Evolutionary conservation across 176 grass and related monocot species (phyloP), one percentile per base, ranked within the genome.

Genomic region (Paspalum vaginatum): DNA sequence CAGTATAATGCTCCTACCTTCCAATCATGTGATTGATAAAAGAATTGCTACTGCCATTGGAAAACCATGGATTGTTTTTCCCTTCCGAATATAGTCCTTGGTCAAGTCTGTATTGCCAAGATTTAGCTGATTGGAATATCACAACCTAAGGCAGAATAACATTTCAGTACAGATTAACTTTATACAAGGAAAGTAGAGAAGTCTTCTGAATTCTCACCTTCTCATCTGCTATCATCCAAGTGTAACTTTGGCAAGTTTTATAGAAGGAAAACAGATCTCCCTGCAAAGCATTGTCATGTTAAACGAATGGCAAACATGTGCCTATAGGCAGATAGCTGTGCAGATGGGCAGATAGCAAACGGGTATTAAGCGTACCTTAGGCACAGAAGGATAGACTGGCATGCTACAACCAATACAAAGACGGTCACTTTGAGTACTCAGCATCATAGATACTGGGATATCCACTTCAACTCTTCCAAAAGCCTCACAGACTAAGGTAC

Each of bases 181-280:
- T 66, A 61, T 64, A 70, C 18, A 74, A 70, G 24, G 79, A 49
- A 85, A 83, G 32, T 70, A 66, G 38, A 55, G 6, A 61, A 76
- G 42, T 86, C 70, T 54, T 61, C 66, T 85, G 53, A 98, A 80
- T 64, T 61, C 65, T 88, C 41, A 98, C 95, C 95, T 98, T 86
- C 32, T 89, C 77, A 75, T 94, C 89, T 56, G 59, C 73, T 87
- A 92, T 91, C 37, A 79, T 81, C 95, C 92, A 98, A 51, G 63
- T 91, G 81, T 91, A 98, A 87, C 88, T 89, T 94, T 91, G 92
- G 90, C 95, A 98, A 76, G 89, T 75, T 71, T 90, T 90, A 46
- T 94, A 94, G 85, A 98, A 93, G 68, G 95, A 98, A 88, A 98
- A 92, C 69, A 90, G 84, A 87, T 98, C 95, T 40, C 95, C 95